phyloP scores from a whole-genome alignment of 352 stramenopile species.

The Pythium plurisporium region DNA sequence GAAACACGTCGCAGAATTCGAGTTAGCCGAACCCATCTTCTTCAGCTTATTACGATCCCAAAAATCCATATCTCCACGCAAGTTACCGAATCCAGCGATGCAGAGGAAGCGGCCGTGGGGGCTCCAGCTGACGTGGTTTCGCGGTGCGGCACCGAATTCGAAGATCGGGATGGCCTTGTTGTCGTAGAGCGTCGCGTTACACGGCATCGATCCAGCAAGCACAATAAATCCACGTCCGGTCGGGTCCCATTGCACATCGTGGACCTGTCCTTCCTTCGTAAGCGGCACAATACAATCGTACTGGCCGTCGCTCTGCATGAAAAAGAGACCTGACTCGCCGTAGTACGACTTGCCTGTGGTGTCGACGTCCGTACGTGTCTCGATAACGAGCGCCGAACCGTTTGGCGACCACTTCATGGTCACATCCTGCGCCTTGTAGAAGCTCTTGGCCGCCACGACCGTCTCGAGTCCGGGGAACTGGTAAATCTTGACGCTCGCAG shows the following conservation, averaged over 20 bases:
- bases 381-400: constrained; percentile 81
- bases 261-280: constrained; percentile 89
- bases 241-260: constrained; percentile 94
- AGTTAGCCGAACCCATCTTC: constrained; percentile 86
- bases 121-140: constrained; percentile 95
- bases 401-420: constrained; percentile 88
- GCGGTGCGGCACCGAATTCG: constrained; percentile 93
- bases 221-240: constrained; percentile 92
- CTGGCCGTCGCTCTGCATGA: constrained; percentile 90
- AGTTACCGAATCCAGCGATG: constrained; percentile 95
- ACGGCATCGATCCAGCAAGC: constrained; percentile 93
- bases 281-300: constrained; percentile 90
- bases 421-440: constrained; percentile 90
- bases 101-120: constrained; percentile 96
- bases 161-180: constrained; percentile 93
- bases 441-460: constrained; percentile 78
- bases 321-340: constrained; percentile 94
- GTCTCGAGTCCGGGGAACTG: constrained; percentile 69
- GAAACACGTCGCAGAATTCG: constrained; percentile 75
- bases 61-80: constrained; percentile 96
- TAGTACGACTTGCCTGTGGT: constrained; percentile 97
- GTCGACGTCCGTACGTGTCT: constrained; percentile 91
- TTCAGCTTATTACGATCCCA: constrained; percentile 96
- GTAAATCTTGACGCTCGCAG: constrained; percentile 81
- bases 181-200: constrained; percentile 95